A percentile compares a stretch with the other conserved stretches of the same genome.
These are phyloP conservation scores for Alternaria novae-zelandiae DNA, from an alignment of 2,329 filamentous ascomycete species.

Conservation along the genomic window DNA sequence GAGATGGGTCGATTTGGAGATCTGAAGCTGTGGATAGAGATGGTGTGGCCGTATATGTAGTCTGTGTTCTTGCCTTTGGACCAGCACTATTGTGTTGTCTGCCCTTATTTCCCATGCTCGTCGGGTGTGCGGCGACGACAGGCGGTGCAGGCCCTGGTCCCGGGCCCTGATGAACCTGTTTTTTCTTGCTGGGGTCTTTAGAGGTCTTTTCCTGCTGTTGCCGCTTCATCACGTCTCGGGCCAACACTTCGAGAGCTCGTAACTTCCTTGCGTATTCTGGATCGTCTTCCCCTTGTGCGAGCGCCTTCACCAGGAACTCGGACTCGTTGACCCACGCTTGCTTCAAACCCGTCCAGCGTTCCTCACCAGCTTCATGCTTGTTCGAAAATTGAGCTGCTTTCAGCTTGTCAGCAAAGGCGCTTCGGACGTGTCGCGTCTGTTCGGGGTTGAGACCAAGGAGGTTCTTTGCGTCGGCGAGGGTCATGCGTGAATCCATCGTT, in stretches of 20 bases:
- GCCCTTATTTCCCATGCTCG: slow-evolving; percentile 39
- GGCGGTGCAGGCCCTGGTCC: slow-evolving; percentile 51
- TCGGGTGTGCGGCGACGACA: slow-evolving; percentile 23
- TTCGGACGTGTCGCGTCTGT: slow-evolving; percentile 69
- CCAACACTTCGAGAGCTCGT: slow-evolving; percentile 73
- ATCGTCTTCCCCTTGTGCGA: slow-evolving; percentile 60
- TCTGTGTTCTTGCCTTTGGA: slow-evolving; percentile 3
- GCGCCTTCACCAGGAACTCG: slow-evolving; percentile 60
- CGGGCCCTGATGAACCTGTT: slow-evolving; percentile 48
- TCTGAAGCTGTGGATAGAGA: slow-evolving; percentile 52
- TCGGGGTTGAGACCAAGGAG: slow-evolving; percentile 72
- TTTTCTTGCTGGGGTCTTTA: slow-evolving; percentile 58
- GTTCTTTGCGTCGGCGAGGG: slow-evolving; percentile 76
- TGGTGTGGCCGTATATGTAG: slow-evolving; percentile 17
- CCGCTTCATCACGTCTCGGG: slow-evolving; percentile 79
- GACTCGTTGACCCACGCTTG: slow-evolving; percentile 69
- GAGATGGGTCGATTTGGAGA: slow-evolving; percentile 68
- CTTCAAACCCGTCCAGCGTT: slow-evolving; percentile 75
- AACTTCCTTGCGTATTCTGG: slow-evolving; percentile 62
- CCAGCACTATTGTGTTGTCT: slow-evolving; percentile 17
- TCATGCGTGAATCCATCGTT: slow-evolving; percentile 68
- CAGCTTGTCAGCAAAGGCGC: slow-evolving; percentile 70
- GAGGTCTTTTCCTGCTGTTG: slow-evolving; percentile 71
- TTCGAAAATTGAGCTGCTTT: slow-evolving; percentile 71
- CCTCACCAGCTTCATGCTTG: slow-evolving; percentile 73